A percentile compares a stretch with the other conserved stretches of the same genome.
These are phyloP conservation scores for Zancudomyces culisetae DNA, from an alignment of 371 early-diverging fungal species.

Conservation along the genomic window DNA sequence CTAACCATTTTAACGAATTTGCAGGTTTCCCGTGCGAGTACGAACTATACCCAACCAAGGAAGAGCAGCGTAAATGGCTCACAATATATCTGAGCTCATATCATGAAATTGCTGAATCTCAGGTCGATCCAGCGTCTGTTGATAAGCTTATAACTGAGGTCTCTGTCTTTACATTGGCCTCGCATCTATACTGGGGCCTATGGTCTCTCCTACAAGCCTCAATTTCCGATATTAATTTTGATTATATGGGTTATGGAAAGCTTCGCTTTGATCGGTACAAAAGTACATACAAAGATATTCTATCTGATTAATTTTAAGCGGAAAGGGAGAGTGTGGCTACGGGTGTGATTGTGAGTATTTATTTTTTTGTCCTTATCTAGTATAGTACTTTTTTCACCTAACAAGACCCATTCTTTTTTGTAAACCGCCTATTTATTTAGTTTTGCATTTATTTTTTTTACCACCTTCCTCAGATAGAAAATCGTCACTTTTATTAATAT, in stretches of 20 bases:
- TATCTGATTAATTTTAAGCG: not conserved
- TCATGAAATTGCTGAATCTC: constrained; percentile 6
- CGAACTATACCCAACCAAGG: constrained; percentile 49
- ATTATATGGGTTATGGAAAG: constrained; percentile 78
- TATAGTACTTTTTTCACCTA: too few relatives aligned
- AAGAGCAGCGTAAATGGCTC: constrained; percentile 55
- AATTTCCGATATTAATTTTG: constrained; percentile 78
- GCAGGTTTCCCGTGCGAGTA: constrained; percentile 91
- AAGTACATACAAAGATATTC: constrained; percentile 1
- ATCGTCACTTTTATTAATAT: too few relatives aligned
- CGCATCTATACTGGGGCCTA: constrained; percentile 82
- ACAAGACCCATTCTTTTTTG: too few relatives aligned
- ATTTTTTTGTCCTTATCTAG: too few relatives aligned
- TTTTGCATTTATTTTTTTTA: too few relatives aligned
- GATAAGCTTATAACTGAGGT: constrained; percentile 50
- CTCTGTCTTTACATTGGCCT: constrained; percentile 60
- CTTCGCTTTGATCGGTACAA: constrained; percentile 58
- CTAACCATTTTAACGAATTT: constrained; percentile 86
- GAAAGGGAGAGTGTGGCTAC: too few relatives aligned
- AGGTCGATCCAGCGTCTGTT: constrained; percentile 30
- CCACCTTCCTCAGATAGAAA: too few relatives aligned
- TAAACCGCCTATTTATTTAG: too few relatives aligned
- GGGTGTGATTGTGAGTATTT: too few relatives aligned
- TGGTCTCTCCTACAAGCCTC: constrained; percentile 82
- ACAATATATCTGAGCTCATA: constrained; percentile 28